A percentile compares a stretch with the other conserved stretches of the same genome.
Evolutionary conservation across 2,329 filamentous ascomycete genomes (phyloP).

Genomic region (Cytospora schulzeri): DNA sequence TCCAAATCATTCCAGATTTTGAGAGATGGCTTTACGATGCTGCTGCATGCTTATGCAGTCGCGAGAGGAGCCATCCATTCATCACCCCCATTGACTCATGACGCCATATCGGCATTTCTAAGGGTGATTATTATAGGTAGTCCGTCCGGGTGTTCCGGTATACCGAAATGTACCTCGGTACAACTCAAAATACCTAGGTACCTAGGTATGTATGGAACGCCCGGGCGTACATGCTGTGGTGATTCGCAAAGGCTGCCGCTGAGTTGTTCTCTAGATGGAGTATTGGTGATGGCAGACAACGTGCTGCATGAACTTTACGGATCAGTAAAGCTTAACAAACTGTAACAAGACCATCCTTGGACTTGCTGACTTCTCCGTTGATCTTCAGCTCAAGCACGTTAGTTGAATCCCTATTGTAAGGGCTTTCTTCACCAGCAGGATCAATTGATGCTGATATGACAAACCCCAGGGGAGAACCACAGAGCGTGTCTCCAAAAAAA

Average conservation of each 20-base stretch:
- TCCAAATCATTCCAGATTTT: background rate
- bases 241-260: too few relatives aligned
- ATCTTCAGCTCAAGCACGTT: background rate
- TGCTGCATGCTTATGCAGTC: too few relatives aligned
- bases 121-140: background rate
- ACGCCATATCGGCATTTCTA: background rate
- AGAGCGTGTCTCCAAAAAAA: background rate
- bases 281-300: background rate
- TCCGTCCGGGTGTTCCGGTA: background rate
- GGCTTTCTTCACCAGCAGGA: background rate
- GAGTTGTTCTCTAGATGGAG: background rate
- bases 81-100: background rate
- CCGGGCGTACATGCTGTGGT: too few relatives aligned
- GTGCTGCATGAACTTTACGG: background rate
- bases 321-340: background rate
- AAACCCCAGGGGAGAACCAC: background rate
- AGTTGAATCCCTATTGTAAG: background rate
- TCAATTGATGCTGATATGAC: background rate
- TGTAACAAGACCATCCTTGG: background rate
- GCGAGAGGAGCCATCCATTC: background rate
- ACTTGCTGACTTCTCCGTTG: background rate
- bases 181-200: background rate
- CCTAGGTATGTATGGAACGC: background rate
- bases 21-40: too few relatives aligned
- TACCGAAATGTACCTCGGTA: background rate